phyloP scores from a whole-genome alignment of 129 eudicot species.

The Lactuca saligna region DNA sequence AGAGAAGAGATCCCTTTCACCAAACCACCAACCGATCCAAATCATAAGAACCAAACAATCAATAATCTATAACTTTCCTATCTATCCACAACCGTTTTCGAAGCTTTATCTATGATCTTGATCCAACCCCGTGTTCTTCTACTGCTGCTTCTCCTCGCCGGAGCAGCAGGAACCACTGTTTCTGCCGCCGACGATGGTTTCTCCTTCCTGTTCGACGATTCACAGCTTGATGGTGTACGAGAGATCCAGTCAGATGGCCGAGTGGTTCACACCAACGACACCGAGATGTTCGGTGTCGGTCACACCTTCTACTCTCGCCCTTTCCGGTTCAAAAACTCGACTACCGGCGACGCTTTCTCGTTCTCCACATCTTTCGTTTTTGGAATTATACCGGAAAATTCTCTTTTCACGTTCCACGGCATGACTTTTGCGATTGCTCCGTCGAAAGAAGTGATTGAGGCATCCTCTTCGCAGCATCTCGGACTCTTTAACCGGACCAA shows the following conservation, averaged over 20 bases:
- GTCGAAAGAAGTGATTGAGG: constrained; percentile 26
- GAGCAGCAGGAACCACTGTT: not conserved
- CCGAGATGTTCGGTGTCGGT: constrained; percentile 28
- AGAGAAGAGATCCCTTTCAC: not conserved
- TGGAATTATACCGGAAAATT: constrained; percentile 42
- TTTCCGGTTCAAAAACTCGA: constrained; percentile 34
- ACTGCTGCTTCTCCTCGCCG: constrained; percentile 8
- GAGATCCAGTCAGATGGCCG: constrained; percentile 32
- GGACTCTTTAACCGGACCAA: constrained; percentile 51
- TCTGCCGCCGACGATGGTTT: constrained; percentile 24
- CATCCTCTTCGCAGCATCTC: constrained; percentile 37
- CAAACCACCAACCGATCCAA: not conserved
- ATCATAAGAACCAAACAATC: not conserved
- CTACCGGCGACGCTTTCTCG: constrained; percentile 33
- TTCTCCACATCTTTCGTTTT: constrained; percentile 55
- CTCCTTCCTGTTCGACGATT: constrained; percentile 31
- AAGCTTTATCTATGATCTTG: constrained; percentile 16
- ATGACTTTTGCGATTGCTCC: constrained; percentile 55
- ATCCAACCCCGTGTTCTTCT: not conserved
- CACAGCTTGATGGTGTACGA: constrained; percentile 40
- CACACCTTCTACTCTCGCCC: constrained; percentile 54
- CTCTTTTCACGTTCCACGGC: constrained; percentile 43
- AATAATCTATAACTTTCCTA: not conserved
- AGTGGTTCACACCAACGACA: constrained; percentile 27
- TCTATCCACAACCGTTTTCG: not conserved